Evolutionary conservation across 495 filamentous ascomycete genomes (phyloP).

Genomic region (Penicillium salamii): DNA sequence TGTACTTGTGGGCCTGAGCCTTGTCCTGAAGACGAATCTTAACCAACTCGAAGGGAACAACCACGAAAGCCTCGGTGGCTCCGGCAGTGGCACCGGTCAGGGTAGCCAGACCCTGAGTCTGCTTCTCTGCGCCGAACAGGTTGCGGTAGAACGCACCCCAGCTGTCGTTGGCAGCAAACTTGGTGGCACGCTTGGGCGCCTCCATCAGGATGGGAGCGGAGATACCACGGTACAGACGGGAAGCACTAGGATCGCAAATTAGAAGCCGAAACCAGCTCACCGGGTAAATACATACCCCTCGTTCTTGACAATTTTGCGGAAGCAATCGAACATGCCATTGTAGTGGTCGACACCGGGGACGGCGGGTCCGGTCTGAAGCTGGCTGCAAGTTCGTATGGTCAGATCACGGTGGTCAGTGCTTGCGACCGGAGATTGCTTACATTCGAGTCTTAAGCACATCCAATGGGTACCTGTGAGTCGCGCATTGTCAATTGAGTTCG

Average conservation of each 20-base stretch:
- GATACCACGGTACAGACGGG: constrained; percentile 92
- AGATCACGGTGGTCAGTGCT: constrained; percentile 8
- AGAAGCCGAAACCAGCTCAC: constrained; percentile 2
- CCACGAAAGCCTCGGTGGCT: constrained; percentile 93
- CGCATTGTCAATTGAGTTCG: constrained; percentile 12
- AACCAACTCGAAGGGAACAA: constrained; percentile 91
- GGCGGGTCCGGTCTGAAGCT: constrained; percentile 74
- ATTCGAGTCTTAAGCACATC: constrained; percentile 98
- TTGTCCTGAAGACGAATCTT: constrained; percentile 97
- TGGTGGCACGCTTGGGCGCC: constrained; percentile 95
- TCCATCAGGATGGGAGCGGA: constrained; percentile 97
- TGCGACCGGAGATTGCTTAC: constrained; percentile 51
- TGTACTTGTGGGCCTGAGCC: constrained; percentile 91
- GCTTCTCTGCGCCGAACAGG: constrained; percentile 75
- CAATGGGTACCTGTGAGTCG: constrained; percentile 80
- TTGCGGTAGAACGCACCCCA: constrained; percentile 92
- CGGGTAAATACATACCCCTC: constrained; percentile 66
- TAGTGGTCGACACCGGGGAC: constrained; percentile 71
- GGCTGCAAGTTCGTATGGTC: constrained; percentile 47
- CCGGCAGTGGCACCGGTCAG: constrained; percentile 93
- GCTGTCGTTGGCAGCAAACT: constrained; percentile 97
- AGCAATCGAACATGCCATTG: constrained; percentile 96
- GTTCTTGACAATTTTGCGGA: constrained; percentile 89
- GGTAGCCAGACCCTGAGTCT: constrained; percentile 84
- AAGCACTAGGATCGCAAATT: constrained; percentile 53